Evolutionary conservation across 208 protist genomes (phyloP), one percentile per base, ranked within the genome.

Genomic region (Leishmania aethiopica): DNA sequence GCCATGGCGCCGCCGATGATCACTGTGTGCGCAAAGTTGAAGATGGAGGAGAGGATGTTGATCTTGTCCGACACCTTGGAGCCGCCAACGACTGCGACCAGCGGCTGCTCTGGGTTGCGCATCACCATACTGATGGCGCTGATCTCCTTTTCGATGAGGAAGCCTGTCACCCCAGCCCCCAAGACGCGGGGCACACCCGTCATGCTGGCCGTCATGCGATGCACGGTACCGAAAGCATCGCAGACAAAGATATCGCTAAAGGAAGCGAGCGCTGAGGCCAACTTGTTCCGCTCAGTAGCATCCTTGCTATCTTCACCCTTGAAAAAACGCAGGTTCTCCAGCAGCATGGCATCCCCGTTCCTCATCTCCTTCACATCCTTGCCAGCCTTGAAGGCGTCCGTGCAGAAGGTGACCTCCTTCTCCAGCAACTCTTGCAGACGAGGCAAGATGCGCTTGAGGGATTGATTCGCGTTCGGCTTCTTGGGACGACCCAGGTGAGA

Each of bases 261-360:
- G 62, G 88, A 86, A 13, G 95, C 96, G 7, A 99, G 92, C 70
- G 96, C 95, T n/a, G 94, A 89, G 0, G 94, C 89, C 87, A 97
- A 89, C 17, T 74, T 81, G 47, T 97, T 96, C 49, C 90, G 92
- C 57, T 96, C 70, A 2, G 77, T 60, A 15, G 83, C 85, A 42
- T 95, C 92, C 83, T 97, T 98, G 81, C 98, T 98, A 88, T 99
- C 99, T 88, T 99, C 99, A 77, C 99, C 99, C 69, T 94, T 77
- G 89, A 99, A 99, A 91, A 99, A 99, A 74, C 99, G 98, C n/a
- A 99, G 84, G 89, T 99, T 99, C 93, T 99, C 99, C 40, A 99
- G 92, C 11, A 99, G 91, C 83, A 99, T 90, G 51, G 99, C 89
- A 2, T 94, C 92, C 45, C 98, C 98, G 80, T 91, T 88, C 77